These are phyloP conservation scores for Mycothermus thermophilus DNA, from an alignment of 495 filamentous ascomycete genomes.

Conservation along the genomic window DNA sequence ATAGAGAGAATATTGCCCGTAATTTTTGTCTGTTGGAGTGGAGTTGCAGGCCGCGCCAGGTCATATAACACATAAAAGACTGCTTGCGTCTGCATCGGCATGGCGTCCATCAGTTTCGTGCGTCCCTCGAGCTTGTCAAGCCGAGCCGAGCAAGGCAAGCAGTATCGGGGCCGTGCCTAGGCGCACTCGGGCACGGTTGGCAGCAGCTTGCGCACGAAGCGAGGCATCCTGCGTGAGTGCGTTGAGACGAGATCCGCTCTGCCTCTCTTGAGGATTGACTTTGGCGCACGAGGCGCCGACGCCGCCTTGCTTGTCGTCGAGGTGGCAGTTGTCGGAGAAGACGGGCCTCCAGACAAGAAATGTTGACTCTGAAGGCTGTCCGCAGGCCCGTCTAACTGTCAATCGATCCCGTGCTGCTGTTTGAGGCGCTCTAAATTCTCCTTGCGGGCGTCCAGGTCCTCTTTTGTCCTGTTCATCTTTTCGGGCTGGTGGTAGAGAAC, in stretches of 20 bases:
- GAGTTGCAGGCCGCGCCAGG: constrained; percentile 12
- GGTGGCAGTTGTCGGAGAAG: constrained; percentile 27
- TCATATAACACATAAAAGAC: too few species aligned
- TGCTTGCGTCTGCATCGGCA: constrained; percentile 12
- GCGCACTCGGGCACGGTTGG: constrained; percentile 25
- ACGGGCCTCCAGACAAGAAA: constrained; percentile 40
- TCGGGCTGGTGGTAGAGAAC: constrained; percentile 98
- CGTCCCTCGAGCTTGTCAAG: constrained; percentile 15
- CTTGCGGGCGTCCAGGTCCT: constrained; percentile 85
- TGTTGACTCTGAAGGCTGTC: constrained; percentile 33
- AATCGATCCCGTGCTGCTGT: constrained; percentile 96
- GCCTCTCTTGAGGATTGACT: constrained; percentile 22
- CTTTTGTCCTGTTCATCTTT: constrained; percentile 87
- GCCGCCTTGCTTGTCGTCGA: constrained; percentile 20
- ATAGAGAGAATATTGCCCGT: too few species aligned
- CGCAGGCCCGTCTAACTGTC: constrained; percentile 52
- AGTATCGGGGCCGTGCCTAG: too few species aligned
- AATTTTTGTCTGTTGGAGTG: constrained; percentile 13
- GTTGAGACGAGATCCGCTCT: constrained; percentile 20
- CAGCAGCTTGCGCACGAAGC: constrained; percentile 32
- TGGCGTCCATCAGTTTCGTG: too few species aligned
- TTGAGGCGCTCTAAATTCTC: constrained; percentile 97
- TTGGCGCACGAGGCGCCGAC: constrained; percentile 15
- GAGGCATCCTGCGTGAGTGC: constrained; percentile 27
- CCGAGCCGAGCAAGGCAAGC: too few species aligned